phyloP scores from a whole-genome alignment of 306 rosid species.

The Castanospermum australe region DNA sequence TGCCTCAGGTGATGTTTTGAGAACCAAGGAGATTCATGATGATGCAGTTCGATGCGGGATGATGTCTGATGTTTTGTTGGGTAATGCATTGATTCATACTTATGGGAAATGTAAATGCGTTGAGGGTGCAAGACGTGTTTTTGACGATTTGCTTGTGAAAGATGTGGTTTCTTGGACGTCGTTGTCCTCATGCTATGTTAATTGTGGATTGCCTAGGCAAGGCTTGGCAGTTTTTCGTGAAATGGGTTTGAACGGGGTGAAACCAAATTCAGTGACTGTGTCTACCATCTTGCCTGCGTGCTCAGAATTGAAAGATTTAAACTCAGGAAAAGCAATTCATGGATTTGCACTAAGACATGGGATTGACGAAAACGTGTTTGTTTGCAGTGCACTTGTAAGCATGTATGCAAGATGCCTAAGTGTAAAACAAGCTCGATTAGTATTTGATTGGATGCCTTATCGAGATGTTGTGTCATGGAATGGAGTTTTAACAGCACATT shows the following conservation, averaged over 20 bases:
- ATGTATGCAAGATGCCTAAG: constrained; percentile 53
- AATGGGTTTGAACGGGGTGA: constrained; percentile 43
- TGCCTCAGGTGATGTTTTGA: constrained; percentile 37
- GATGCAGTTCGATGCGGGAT: constrained; percentile 34
- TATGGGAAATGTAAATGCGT: constrained; percentile 42
- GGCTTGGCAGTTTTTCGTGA: constrained; percentile 33
- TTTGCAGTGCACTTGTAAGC: constrained; percentile 43
- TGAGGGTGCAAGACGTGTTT: constrained; percentile 42
- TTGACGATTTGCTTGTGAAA: constrained; percentile 38
- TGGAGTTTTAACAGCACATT: constrained; percentile 50
- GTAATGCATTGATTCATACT: constrained; percentile 46
- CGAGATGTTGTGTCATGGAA: constrained; percentile 59
- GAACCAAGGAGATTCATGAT: constrained; percentile 39
- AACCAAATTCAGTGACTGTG: constrained; percentile 34
- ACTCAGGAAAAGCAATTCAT: constrained; percentile 43
- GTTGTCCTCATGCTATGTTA: constrained; percentile 37
- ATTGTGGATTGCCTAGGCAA: constrained; percentile 31
- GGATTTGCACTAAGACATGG: constrained; percentile 44
- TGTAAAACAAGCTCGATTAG: constrained; percentile 36
- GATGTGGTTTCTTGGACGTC: constrained; percentile 53
- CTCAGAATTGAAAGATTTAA: constrained; percentile 42
- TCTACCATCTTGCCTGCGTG: constrained; percentile 49
- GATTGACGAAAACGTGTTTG: constrained; percentile 41
- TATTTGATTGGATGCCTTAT: constrained; percentile 47
- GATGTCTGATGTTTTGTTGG: constrained; percentile 37